These are phyloP conservation scores for Fusarium lyarnte DNA, from an alignment of 2,329 filamentous ascomycete genomes.

Conservation along the genomic window DNA sequence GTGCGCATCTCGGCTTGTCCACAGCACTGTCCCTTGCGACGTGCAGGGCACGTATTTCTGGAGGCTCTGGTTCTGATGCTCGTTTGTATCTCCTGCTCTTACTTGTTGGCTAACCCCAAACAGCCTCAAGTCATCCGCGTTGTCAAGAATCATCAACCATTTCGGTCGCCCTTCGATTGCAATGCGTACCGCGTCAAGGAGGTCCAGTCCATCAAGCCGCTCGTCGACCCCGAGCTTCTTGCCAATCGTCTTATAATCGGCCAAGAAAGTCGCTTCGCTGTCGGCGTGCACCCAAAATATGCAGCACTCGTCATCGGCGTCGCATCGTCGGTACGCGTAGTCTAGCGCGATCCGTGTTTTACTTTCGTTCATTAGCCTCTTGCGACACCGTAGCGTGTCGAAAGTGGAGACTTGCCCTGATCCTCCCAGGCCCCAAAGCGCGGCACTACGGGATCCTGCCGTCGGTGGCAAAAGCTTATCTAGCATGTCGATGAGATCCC, in stretches of 20 bases:
- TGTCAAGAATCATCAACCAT: conserved; percentile 18
- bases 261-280: conserved; percentile 42
- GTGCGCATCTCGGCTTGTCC: too few relatives aligned
- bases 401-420: conserved; percentile 37
- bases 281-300: conserved; percentile 51
- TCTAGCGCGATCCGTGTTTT: conserved; percentile 51
- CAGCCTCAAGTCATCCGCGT: conserved; percentile 2
- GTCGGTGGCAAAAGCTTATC: conserved; percentile 28
- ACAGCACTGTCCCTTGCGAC: too few relatives aligned
- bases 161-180: not conserved
- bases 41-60: too few relatives aligned
- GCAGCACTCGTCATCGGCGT: conserved; percentile 35
- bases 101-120: not conserved
- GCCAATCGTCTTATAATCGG: conserved; percentile 45
- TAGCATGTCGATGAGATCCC: conserved; percentile 28
- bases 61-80: too few relatives aligned
- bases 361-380: conserved; percentile 21
- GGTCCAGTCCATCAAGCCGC: conserved; percentile 32
- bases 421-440: conserved; percentile 43
- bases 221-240: conserved; percentile 35
- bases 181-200: conserved; percentile 12
- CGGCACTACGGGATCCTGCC: conserved; percentile 26
- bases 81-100: too few relatives aligned
- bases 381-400: not conserved
- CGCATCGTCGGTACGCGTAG: conserved; percentile 44